These are phyloP conservation scores for Phytophthora sansomeana DNA, from an alignment of 352 stramenopile genomes.

Conservation along the genomic window DNA sequence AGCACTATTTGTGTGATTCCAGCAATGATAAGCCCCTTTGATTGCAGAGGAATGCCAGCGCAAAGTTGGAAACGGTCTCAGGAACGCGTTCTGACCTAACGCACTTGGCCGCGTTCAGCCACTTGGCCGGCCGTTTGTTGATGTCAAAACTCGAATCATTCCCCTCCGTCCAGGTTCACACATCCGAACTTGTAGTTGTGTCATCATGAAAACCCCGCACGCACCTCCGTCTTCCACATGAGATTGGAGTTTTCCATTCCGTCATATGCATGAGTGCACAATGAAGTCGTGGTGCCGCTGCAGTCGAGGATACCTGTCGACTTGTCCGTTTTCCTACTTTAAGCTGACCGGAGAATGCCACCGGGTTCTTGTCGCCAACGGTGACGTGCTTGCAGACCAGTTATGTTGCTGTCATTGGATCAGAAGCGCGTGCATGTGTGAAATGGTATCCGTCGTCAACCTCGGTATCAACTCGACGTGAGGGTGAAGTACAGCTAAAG, in stretches of 20 bases:
- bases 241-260: neutral
- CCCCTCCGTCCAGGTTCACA: conserved; percentile 10
- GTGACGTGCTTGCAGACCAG: neutral
- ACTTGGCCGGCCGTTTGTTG: neutral
- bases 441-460: conserved; percentile 16
- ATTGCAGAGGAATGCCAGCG: neutral
- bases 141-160: neutral
- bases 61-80: neutral
- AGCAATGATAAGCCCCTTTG: neutral
- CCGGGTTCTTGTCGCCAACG: neutral
- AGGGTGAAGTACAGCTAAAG: neutral
- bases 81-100: conserved; percentile 2
- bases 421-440: conserved; percentile 2
- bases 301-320: neutral
- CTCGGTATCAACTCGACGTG: neutral
- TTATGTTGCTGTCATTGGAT: conserved; percentile 4
- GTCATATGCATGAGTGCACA: neutral
- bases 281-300: neutral
- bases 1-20: neutral
- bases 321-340: neutral
- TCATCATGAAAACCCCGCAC: neutral
- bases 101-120: neutral
- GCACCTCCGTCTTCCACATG: neutral
- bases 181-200: conserved; percentile 15
- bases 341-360: conserved; percentile 2